Percentiles rank a stretch among this genome's conserved stretches.
phyloP scores from a whole-genome alignment of 2,329 filamentous ascomycete genomes.

The Tolypocladium sp. region DNA sequence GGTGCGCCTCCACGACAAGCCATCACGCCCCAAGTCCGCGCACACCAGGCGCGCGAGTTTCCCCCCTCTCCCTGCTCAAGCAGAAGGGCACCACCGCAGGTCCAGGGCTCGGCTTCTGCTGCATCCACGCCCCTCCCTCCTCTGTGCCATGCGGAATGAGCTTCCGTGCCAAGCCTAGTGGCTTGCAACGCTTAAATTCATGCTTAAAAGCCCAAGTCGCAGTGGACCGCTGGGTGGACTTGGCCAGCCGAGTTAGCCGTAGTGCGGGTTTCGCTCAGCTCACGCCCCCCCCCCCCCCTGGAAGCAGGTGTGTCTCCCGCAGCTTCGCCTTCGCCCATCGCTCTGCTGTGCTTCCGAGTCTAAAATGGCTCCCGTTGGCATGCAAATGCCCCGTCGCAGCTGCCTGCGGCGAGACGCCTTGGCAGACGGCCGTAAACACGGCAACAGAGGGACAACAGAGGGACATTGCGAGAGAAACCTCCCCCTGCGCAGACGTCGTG shows the following conservation, averaged over 20 bases:
- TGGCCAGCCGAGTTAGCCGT: slow-evolving; percentile 11
- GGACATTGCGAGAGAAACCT: neutral
- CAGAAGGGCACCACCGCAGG: neutral
- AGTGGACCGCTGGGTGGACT: neutral
- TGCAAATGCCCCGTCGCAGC: neutral
- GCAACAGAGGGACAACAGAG: too few species aligned
- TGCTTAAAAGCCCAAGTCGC: slow-evolving; percentile 31
- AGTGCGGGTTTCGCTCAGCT: slow-evolving; percentile 2
- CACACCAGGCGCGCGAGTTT: neutral
- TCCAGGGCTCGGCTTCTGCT: neutral
- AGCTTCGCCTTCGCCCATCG: neutral
- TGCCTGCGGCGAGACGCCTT: neutral
- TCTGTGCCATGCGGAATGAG: slow-evolving; percentile 7
- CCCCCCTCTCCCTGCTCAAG: neutral
- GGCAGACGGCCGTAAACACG: too few species aligned
- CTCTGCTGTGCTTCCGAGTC: neutral
- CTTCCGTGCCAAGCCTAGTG: slow-evolving; percentile 30
- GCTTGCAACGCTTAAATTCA: slow-evolving; percentile 42
- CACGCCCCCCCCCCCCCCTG: neutral
- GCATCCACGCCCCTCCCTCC: neutral
- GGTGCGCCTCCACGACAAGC: neutral
- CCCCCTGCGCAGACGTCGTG: neutral
- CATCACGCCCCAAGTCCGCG: neutral
- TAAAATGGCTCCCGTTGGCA: neutral
- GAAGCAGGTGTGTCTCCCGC: neutral